Percentiles rank a stretch among this genome's conserved stretches.
Conservation (phyloP, 2,329 filamentous ascomycete genomes). For the Trichoderma arundinaceum region DNA sequence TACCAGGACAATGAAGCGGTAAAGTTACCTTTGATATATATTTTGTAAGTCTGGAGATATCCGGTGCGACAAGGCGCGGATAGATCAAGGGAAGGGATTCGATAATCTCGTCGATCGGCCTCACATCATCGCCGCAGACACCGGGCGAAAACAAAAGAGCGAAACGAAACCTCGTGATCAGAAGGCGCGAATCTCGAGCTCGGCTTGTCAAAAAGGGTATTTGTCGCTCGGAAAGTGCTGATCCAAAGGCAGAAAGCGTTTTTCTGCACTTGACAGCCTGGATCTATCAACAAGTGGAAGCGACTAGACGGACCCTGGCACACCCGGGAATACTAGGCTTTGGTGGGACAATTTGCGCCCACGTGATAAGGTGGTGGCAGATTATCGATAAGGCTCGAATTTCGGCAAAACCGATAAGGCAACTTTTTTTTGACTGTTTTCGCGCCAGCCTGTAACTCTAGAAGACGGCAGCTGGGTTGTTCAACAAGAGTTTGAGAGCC, state of each 20-base stretch:
- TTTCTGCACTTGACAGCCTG: constrained; percentile 37
- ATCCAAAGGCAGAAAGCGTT: constrained; percentile 35
- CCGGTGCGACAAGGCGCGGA: constrained; percentile 38
- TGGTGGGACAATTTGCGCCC: constrained; percentile 50
- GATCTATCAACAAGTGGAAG: constrained; percentile 36
- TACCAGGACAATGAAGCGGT: background rate
- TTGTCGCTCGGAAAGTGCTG: background rate
- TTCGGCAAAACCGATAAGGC: constrained; percentile 40
- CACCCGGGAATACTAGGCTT: constrained; percentile 31
- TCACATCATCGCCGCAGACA: constrained; percentile 49
- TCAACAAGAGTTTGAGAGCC: constrained; percentile 8
- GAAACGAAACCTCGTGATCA: background rate
- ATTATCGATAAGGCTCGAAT: constrained; percentile 41
- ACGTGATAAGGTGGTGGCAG: constrained; percentile 47
- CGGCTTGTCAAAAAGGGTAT: background rate
- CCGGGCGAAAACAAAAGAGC: constrained; percentile 34
- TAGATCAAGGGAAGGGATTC: constrained; percentile 40
- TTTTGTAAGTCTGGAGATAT: background rate
- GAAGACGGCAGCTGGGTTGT: background rate
- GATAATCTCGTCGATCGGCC: constrained; percentile 41
- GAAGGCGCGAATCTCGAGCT: background rate
- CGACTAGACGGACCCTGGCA: constrained; percentile 23
- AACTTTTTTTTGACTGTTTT: constrained; percentile 39
- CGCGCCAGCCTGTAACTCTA: background rate
- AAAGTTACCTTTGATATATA: constrained; percentile 11